These are phyloP conservation scores for Aspergillus panamensis DNA, from an alignment of 495 filamentous ascomycete species.

Conservation along the genomic window DNA sequence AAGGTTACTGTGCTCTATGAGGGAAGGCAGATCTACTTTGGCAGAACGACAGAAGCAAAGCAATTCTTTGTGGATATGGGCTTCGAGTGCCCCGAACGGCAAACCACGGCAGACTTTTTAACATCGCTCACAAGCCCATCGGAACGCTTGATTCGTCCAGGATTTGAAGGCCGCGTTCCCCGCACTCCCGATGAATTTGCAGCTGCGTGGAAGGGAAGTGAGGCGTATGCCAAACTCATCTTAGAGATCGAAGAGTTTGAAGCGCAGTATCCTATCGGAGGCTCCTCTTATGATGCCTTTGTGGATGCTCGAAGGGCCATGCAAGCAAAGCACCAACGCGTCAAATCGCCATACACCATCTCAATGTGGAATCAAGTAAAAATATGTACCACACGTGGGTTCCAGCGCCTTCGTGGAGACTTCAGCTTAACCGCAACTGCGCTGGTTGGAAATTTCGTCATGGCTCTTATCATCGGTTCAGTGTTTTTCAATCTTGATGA, in stretches of 20 bases:
- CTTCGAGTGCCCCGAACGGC: conserved; percentile 51
- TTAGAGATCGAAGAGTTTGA: conserved; percentile 49
- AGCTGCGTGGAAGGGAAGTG: conserved; percentile 49
- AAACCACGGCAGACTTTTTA: conserved; percentile 66
- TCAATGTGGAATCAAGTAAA: conserved; percentile 41
- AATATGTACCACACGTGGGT: conserved; percentile 44
- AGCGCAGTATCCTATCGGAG: conserved; percentile 19
- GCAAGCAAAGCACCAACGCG: conserved; percentile 36
- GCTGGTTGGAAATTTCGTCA: conserved; percentile 65
- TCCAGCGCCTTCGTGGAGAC: conserved; percentile 61
- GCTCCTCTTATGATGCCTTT: conserved; percentile 30
- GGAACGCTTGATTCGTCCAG: conserved; percentile 54
- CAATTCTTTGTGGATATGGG: conserved; percentile 57
- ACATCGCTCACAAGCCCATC: conserved; percentile 64
- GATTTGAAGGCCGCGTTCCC: conserved; percentile 59
- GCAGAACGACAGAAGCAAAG: conserved; percentile 50
- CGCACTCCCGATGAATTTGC: conserved; percentile 68
- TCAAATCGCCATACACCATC: conserved; percentile 24
- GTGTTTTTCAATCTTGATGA: conserved; percentile 73
- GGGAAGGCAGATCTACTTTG: conserved; percentile 61
- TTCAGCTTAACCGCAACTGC: conserved; percentile 64
- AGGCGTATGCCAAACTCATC: conserved; percentile 45
- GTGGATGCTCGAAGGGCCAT: conserved; percentile 35
- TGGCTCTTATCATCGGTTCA: conserved; percentile 75
- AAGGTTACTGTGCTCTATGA: conserved; percentile 58